phyloP scores from a whole-genome alignment of 2,329 filamentous ascomycete genomes.

The Epichloe uncinata region DNA sequence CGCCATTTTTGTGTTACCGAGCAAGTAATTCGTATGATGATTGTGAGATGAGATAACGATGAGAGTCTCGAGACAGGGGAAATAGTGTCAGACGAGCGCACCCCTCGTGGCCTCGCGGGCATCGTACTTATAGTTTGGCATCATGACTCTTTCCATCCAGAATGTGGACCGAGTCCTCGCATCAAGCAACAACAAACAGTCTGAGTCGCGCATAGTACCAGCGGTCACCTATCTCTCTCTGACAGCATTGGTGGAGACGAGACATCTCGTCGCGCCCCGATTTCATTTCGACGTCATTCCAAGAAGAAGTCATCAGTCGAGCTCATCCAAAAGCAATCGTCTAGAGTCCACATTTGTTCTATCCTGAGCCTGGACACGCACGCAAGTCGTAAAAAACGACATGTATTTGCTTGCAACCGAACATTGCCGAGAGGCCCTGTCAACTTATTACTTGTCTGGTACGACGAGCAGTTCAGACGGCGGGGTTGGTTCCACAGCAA shows the following conservation, averaged over 20 bases:
- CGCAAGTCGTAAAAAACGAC: background rate
- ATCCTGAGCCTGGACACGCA: background rate
- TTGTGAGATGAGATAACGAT: no score
- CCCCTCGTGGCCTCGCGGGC: no score
- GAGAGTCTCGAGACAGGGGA: no score
- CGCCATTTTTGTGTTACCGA: slow-evolving; percentile 13
- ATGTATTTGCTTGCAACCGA: background rate
- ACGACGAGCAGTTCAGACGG: no score
- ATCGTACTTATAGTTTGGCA: background rate
- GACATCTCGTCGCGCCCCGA: no score
- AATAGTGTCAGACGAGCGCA: no score
- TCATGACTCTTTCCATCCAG: background rate
- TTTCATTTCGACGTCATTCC: background rate
- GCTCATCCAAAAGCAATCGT: background rate
- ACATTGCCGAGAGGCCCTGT: background rate
- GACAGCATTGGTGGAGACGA: background rate
- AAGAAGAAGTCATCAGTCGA: background rate
- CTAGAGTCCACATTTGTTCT: background rate
- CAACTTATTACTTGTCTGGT: background rate
- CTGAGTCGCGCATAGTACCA: background rate
- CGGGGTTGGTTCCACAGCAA: no score
- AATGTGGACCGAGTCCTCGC: background rate
- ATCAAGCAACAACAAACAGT: background rate
- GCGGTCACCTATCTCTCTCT: background rate
- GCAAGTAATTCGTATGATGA: no score